Percentiles rank a stretch among this genome's conserved stretches.
Evolutionary conservation across 441 rosid genomes (phyloP).

Genomic region (Bruguiera hainesii): DNA sequence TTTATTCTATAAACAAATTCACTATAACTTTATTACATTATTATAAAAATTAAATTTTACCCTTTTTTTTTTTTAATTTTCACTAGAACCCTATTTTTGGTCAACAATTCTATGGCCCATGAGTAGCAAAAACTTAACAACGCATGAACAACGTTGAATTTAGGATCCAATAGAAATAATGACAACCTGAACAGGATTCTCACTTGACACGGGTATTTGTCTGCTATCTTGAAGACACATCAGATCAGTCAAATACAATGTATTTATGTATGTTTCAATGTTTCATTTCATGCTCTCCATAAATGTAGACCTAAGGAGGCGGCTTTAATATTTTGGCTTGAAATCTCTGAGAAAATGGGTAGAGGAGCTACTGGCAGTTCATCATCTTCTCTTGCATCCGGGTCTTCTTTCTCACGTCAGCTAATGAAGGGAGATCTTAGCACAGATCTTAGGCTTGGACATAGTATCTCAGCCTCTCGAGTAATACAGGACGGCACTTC

Average conservation of each 20-base stretch:
- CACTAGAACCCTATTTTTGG: too few species aligned
- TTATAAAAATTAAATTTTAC: too few species aligned
- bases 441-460: conserved; percentile 80
- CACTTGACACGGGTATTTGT: conserved; percentile 53
- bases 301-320: conserved; percentile 33
- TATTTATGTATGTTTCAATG: neutral
- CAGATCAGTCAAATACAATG: conserved; percentile 19
- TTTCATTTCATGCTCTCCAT: neutral
- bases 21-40: too few species aligned
- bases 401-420: conserved; percentile 17
- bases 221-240: conserved; percentile 46
- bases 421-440: conserved; percentile 36
- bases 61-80: too few species aligned
- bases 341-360: conserved; percentile 35
- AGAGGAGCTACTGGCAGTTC: conserved; percentile 40
- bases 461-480: conserved; percentile 42
- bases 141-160: conserved; percentile 29
- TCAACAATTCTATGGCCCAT: neutral
- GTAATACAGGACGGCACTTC: conserved; percentile 24
- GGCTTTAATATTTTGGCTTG: conserved; percentile 25
- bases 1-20: too few species aligned
- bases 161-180: conserved; percentile 10
- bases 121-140: neutral
- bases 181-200: conserved; percentile 12
- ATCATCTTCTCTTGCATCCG: conserved; percentile 30